phyloP scores from a whole-genome alignment of 116 monocot species.

The Posidonia oceanica region DNA sequence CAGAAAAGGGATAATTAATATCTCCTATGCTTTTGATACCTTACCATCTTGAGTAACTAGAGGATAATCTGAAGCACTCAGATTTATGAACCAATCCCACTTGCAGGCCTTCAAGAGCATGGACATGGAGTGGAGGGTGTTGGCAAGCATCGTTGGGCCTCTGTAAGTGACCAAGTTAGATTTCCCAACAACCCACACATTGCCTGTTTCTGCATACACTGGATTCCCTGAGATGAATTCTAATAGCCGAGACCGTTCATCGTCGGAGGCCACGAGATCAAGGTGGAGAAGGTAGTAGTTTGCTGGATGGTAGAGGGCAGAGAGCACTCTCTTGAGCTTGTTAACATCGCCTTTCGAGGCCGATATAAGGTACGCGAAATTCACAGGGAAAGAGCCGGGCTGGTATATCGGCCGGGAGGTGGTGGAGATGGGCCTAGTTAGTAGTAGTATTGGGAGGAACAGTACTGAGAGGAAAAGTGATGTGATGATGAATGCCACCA shows the following conservation, averaged over 20 bases:
- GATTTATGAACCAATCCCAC: constrained; percentile 98
- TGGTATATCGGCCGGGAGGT: not conserved
- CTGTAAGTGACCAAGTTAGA: constrained; percentile 82
- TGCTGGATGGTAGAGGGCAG: constrained; percentile 75
- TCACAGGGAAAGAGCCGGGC: constrained; percentile 29
- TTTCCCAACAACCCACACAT: constrained; percentile 54
- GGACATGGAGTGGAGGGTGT: constrained; percentile 78
- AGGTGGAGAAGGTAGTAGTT: constrained; percentile 85
- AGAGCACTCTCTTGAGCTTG: constrained; percentile 36
- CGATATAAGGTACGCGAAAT: constrained; percentile 86
- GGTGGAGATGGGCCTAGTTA: constrained; percentile 8
- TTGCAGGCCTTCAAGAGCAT: constrained; percentile 47
- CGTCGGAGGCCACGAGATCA: constrained; percentile 43
- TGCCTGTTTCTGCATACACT: constrained; percentile 30
- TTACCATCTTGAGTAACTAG: constrained; percentile 93
- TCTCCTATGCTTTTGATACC: constrained; percentile 10
- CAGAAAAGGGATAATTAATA: too few species aligned
- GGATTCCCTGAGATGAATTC: constrained; percentile 27
- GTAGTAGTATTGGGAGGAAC: constrained; percentile 17
- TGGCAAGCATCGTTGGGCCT: constrained; percentile 89
- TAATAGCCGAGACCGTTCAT: constrained; percentile 30
- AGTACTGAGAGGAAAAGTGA: constrained; percentile 8
- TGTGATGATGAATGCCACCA: not conserved
- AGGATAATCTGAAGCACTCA: constrained; percentile 93
- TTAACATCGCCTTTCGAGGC: constrained; percentile 63